Base-by-base conservation (phyloP, 1,284 basidiomycete species). In the Xerocomus amazonicus region DNA sequence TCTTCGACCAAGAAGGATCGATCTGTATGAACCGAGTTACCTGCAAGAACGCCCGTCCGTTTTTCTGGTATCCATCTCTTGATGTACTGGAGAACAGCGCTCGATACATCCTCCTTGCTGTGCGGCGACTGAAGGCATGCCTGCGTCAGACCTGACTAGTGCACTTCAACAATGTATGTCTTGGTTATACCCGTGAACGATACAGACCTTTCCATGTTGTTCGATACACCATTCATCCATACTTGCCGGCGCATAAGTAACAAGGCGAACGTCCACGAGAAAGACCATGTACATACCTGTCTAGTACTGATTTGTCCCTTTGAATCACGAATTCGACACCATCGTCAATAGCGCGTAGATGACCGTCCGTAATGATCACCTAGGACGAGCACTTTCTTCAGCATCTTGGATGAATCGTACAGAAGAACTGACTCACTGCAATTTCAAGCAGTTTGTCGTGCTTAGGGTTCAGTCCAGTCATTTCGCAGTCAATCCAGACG, bases 401-500 rank as follows among this genome's bases (percentile, higher is more conserved):
- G 5, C 26, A 26, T 17, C 27, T 28, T 13, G 5, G 9, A 26
- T 17, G 16, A 2, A 23, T 9, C 43, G 14, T n/a, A 28, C 43
- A 23, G 4, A 23, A 23, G 19, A 23, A 23, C 19, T 3, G 7
- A 59, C 69, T 31, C 47, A 84, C 84, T 12, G 86, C 85, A 62
- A 89, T 84, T 64, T 93, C 90, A 4, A 93, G 63, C 23, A 93
- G 79, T 50, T 81, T 81, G 63, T 93, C 87, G 28, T 66, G 80
- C 27, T 76, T 73, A 4, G 76, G 75, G 60, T 87, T 69, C 19
- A 85, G 65, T 5, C 83, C 84, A 2, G 89, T 91, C 91, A 93
- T 93, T 69, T 93, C 90, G 61, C 90, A 90, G 65, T 93, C 91
- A 44, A 93, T 79, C 90, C 90, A 93, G 2, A 93, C 87, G 43